phyloP scores from a whole-genome alignment of 345 rosid genomes.

The Cardiospermum halicacabum region DNA sequence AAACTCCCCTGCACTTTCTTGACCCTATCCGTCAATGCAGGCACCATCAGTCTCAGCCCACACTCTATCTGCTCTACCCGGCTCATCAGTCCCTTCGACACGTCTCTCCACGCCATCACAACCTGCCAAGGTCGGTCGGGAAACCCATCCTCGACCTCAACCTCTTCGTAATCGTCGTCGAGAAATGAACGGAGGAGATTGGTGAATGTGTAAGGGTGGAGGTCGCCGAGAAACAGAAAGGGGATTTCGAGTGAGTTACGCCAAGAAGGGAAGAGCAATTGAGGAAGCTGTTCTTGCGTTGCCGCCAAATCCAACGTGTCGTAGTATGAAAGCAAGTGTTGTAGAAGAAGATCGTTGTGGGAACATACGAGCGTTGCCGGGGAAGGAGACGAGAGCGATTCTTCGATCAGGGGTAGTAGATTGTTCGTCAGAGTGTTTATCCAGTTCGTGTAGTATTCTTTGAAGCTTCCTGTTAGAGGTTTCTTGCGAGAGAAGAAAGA shows the following conservation, averaged over 20 bases:
- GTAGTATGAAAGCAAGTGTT: constrained; percentile 69
- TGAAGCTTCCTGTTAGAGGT: constrained; percentile 40
- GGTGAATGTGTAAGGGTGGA: constrained; percentile 81
- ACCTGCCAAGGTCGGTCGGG: constrained; percentile 36
- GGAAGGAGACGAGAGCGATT: constrained; percentile 49
- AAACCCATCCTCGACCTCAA: not conserved
- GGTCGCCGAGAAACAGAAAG: constrained; percentile 81
- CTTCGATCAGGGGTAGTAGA: constrained; percentile 68
- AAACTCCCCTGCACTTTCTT: constrained; percentile 46
- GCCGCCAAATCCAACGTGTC: constrained; percentile 71
- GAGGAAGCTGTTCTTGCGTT: constrained; percentile 39
- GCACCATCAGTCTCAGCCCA: constrained; percentile 75
- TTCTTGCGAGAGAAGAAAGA: constrained; percentile 50
- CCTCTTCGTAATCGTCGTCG: constrained; percentile 32
- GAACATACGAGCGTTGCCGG: constrained; percentile 45
- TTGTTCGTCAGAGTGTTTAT: constrained; percentile 42
- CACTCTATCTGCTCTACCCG: constrained; percentile 75
- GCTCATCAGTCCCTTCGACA: constrained; percentile 29
- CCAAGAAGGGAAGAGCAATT: constrained; percentile 75
- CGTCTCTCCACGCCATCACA: constrained; percentile 58
- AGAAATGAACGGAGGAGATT: constrained; percentile 67
- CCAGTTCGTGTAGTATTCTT: constrained; percentile 63
- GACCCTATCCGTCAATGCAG: constrained; percentile 41
- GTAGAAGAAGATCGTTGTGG: constrained; percentile 55
- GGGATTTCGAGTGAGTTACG: constrained; percentile 64